A percentile compares a stretch with the other conserved stretches of the same genome.
These are phyloP conservation scores for Corchorus capsularis DNA, from an alignment of 345 rosid genomes.

Conservation along the genomic window DNA sequence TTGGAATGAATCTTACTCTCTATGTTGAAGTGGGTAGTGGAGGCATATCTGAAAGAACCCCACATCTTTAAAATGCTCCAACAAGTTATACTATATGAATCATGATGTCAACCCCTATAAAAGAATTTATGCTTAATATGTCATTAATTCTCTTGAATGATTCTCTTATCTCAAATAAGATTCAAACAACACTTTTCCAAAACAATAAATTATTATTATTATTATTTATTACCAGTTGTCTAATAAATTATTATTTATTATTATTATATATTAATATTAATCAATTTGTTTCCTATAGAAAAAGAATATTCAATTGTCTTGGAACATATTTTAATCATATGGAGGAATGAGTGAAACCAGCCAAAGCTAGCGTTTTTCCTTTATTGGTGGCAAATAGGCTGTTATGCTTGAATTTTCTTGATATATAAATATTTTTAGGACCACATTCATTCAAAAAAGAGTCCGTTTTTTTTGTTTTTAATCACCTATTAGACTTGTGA, in stretches of 20 bases:
- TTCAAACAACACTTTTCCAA: not conserved
- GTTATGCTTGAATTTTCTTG: not conserved
- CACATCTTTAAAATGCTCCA: not conserved
- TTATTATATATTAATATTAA: not conserved
- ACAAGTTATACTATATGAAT: not conserved
- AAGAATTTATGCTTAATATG: not conserved
- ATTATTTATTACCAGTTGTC: not conserved
- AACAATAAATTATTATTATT: not conserved
- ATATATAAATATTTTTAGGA: not conserved
- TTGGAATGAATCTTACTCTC: not conserved
- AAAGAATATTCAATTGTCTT: not conserved
- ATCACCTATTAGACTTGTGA: too few species aligned
- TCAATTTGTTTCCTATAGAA: not conserved
- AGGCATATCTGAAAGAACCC: not conserved
- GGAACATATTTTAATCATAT: too few species aligned
- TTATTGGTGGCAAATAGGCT: not conserved
- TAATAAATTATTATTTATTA: not conserved
- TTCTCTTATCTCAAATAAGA: not conserved
- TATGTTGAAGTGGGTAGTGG: not conserved
- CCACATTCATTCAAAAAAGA: too few species aligned
- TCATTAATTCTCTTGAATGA: not conserved
- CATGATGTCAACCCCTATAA: not conserved
- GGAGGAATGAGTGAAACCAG: not conserved
- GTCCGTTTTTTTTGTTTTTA: too few species aligned
- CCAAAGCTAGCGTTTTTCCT: not conserved